Conservation (phyloP, 371 early-diverging fungal genomes). For the Syncephalastrum racemosum region DNA sequence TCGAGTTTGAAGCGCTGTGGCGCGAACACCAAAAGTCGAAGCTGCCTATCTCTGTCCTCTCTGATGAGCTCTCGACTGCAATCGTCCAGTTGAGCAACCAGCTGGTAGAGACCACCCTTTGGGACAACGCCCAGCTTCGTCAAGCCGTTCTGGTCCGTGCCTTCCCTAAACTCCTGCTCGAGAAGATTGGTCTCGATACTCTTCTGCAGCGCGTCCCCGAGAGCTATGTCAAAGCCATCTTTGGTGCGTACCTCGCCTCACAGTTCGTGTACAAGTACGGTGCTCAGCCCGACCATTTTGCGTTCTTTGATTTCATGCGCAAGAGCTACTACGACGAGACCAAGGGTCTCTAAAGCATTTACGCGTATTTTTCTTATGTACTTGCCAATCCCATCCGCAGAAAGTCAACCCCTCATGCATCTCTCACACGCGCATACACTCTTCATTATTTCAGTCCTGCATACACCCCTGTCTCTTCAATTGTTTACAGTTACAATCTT, state of each 20-base stretch:
- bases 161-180: constrained; percentile 88
- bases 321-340: constrained; percentile 25
- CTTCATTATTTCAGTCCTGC: too few species aligned
- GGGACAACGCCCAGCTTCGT: constrained; percentile 89
- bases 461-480: too few species aligned
- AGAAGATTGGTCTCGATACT: constrained; percentile 88
- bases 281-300: constrained; percentile 91
- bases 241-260: constrained; percentile 92
- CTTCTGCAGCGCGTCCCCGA: constrained; percentile 90
- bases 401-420: too few species aligned
- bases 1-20: constrained; percentile 97
- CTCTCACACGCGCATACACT: too few species aligned
- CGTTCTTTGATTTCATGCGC: constrained; percentile 97
- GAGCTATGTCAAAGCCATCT: constrained; percentile 94
- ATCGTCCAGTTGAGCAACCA: constrained; percentile 94
- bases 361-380: too few species aligned
- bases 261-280: constrained; percentile 97
- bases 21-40: constrained; percentile 76
- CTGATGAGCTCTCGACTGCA: constrained; percentile 89
- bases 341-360: not conserved
- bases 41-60: constrained; percentile 81
- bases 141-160: constrained; percentile 83
- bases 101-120: constrained; percentile 86
- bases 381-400: too few species aligned
- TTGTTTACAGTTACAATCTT: too few species aligned